Conservation (phyloP, 108 stramenopile genomes). For the Nitzschia inconspicua region DNA sequence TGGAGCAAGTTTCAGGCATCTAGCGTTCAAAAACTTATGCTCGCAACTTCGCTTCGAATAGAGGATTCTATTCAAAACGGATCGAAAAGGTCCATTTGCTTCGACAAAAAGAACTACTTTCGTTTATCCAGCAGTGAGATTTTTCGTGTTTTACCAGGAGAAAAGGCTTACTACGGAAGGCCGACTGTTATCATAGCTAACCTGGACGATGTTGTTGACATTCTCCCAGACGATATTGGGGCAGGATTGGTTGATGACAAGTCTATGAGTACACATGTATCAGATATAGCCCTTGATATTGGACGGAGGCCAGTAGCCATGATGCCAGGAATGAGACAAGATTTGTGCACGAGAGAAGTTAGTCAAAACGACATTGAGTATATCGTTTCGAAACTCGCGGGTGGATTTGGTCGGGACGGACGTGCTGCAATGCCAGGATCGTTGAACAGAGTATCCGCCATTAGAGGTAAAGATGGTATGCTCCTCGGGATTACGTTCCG, state of each 20-base stretch:
- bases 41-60: neutral
- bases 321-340: conserved; percentile 6
- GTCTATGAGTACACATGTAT: no score
- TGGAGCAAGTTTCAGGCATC: neutral
- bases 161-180: neutral
- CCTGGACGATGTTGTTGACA: neutral
- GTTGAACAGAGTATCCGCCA: conserved; percentile 34
- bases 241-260: no score
- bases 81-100: conserved; percentile 6
- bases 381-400: conserved; percentile 7
- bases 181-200: neutral
- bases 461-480: conserved; percentile 11
- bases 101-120: neutral
- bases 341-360: conserved; percentile 13
- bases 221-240: no score
- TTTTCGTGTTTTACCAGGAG: neutral
- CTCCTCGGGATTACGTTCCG: conserved; percentile 52
- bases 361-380: conserved; percentile 10
- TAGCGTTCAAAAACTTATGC: neutral
- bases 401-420: conserved; percentile 30
- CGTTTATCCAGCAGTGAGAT: neutral
- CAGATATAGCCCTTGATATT: conserved; percentile 30
- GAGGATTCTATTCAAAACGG: neutral
- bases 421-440: conserved; percentile 26
- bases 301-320: conserved; percentile 21